These are phyloP conservation scores for Plasmodium chabaudi DNA, from an alignment of 169 alveolate genomes.

Conservation along the genomic window DNA sequence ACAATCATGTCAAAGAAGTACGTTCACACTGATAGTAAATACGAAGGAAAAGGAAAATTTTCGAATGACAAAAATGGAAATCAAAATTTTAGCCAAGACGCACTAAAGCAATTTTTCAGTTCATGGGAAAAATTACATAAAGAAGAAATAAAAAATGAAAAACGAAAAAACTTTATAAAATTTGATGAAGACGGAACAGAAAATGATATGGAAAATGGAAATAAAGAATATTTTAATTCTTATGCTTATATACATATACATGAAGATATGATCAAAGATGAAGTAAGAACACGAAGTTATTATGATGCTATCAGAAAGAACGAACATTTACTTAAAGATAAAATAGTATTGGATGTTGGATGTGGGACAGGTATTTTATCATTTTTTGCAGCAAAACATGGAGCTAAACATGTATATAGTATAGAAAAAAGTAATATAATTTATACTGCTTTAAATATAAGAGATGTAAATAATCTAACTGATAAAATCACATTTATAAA, in stretches of 20 bases:
- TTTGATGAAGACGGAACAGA: constrained; percentile 26
- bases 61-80: background rate
- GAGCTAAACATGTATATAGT: constrained; percentile 98
- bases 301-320: constrained; percentile 94
- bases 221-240: constrained; percentile 93
- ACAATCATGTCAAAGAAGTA: too few species aligned
- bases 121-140: constrained; percentile 34
- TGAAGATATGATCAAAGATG: constrained; percentile 98
- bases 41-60: constrained; percentile 5
- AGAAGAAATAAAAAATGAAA: constrained; percentile 32
- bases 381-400: constrained; percentile 97
- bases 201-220: constrained; percentile 51
- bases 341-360: constrained; percentile 98
- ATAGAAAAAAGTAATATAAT: constrained; percentile 97
- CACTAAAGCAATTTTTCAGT: constrained; percentile 22
- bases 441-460: constrained; percentile 92
- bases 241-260: constrained; percentile 97
- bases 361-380: constrained; percentile 99
- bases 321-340: constrained; percentile 93
- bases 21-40: too few species aligned
- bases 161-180: constrained; percentile 34
- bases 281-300: constrained; percentile 92
- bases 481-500: constrained; percentile 94
- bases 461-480: constrained; percentile 91
- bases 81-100: constrained; percentile 33